Evolutionary conservation across 805 yeast species (phyloP).

Genomic region (Candida broadrunensis): DNA sequence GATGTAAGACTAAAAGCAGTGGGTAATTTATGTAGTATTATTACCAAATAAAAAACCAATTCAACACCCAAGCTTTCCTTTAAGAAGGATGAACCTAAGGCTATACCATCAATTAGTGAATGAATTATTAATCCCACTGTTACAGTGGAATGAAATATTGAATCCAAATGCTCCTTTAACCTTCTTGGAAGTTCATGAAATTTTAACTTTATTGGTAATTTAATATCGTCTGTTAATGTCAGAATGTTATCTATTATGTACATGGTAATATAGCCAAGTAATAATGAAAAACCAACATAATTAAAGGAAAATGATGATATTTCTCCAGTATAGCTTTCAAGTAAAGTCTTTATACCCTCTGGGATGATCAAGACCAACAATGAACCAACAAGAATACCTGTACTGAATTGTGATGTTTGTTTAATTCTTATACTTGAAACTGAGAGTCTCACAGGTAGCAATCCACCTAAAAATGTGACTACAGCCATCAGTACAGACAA

Average conservation of each 20-base stretch:
- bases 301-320: conserved; percentile 14
- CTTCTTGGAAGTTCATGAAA: neutral
- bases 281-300: conserved; percentile 46
- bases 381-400: conserved; percentile 61
- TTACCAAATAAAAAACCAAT: conserved; percentile 52
- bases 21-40: conserved; percentile 71
- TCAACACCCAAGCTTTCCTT: conserved; percentile 33
- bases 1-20: conserved; percentile 68
- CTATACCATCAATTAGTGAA: conserved; percentile 69
- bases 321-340: conserved; percentile 14
- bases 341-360: conserved; percentile 55
- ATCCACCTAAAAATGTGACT: conserved; percentile 17
- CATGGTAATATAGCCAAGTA: conserved; percentile 56
- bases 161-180: conserved; percentile 6
- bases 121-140: conserved; percentile 66
- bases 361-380: conserved; percentile 60
- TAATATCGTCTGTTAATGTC: conserved; percentile 2
- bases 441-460: conserved; percentile 12
- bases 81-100: conserved; percentile 59
- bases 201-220: conserved; percentile 1
- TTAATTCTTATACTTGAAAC: conserved; percentile 17
- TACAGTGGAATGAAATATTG: conserved; percentile 42
- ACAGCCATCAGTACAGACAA: conserved; percentile 15
- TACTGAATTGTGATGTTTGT: conserved; percentile 48
- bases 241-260: conserved; percentile 44